Percentiles rank a stretch among this genome's conserved stretches.
These are phyloP conservation scores for Phytophthora macrochlamydospora DNA, from an alignment of 352 stramenopile species.

Conservation along the genomic window DNA sequence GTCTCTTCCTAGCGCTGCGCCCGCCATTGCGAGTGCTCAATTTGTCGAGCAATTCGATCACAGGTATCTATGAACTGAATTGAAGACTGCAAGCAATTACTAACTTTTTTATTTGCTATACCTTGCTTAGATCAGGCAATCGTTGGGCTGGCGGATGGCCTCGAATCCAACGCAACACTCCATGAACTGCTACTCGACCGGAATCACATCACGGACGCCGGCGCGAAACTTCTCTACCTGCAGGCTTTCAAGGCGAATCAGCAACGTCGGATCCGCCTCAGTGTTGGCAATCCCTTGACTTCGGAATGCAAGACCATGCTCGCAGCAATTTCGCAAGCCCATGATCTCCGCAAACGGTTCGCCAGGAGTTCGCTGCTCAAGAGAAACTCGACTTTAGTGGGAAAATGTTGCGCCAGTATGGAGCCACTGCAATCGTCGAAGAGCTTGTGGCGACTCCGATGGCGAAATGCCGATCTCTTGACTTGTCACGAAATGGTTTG, in stretches of 20 bases:
- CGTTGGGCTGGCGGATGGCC: constrained; percentile 41
- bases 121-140: constrained; percentile 40
- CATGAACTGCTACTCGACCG: constrained; percentile 54
- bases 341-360: constrained; percentile 65
- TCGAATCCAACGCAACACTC: constrained; percentile 49
- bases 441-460: constrained; percentile 28
- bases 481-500: constrained; percentile 59
- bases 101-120: neutral
- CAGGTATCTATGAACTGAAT: constrained; percentile 25
- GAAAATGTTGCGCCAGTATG: constrained; percentile 51
- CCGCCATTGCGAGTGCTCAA: constrained; percentile 48
- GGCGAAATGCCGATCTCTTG: constrained; percentile 37
- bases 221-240: constrained; percentile 52
- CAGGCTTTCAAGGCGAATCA: constrained; percentile 53
- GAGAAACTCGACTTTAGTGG: constrained; percentile 51
- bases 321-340: constrained; percentile 53
- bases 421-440: constrained; percentile 49
- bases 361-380: constrained; percentile 39
- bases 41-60: constrained; percentile 55
- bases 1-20: constrained; percentile 48
- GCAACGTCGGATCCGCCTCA: constrained; percentile 47
- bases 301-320: constrained; percentile 56
- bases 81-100: too few species aligned
- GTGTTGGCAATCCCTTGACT: constrained; percentile 46
- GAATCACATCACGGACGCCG: constrained; percentile 58